Percentiles rank a stretch among this genome's conserved stretches.
Evolutionary conservation across 768 basidiomycete genomes (phyloP).

Genomic region (Pleurotus salmoneostramineus): DNA sequence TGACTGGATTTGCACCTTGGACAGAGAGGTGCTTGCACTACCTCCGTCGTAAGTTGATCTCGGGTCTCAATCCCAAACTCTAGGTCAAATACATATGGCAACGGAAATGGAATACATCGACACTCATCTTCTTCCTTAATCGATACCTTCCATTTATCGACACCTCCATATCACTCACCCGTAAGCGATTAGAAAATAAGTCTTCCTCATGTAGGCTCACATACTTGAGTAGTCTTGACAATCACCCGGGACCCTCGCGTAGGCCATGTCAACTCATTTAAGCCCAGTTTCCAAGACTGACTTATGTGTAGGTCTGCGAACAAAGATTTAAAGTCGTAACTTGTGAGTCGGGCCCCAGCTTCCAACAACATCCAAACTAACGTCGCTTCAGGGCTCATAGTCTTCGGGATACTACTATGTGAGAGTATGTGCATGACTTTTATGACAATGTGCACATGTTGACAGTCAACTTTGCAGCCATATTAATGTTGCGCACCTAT

Average conservation of each 20-base stretch:
- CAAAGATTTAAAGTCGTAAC: conserved; percentile 24
- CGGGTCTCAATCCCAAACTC: background rate
- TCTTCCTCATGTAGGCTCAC: background rate
- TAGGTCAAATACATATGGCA: conserved; percentile 23
- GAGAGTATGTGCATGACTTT: too few relatives aligned
- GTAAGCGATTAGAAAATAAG: conserved; percentile 2
- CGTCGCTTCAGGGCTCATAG: conserved; percentile 23
- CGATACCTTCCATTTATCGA: conserved; percentile 28
- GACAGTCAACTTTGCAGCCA: conserved; percentile 17
- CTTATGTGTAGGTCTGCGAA: conserved; percentile 17
- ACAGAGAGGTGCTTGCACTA: conserved; percentile 17
- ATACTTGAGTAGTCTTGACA: background rate
- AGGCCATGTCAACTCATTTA: too few relatives aligned
- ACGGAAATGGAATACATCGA: conserved; percentile 16
- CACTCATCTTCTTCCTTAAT: conserved; percentile 22
- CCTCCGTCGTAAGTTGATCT: background rate
- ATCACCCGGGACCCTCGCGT: background rate
- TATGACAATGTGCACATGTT: too few relatives aligned
- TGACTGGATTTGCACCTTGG: conserved; percentile 21
- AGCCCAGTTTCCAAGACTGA: background rate
- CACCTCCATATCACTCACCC: conserved; percentile 18
- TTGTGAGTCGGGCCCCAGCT: conserved; percentile 17
- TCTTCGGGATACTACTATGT: conserved; percentile 30
- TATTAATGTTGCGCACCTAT: conserved; percentile 39
- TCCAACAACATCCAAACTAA: background rate